A percentile compares a stretch with the other conserved stretches of the same genome.
Conservation (phyloP, 768 basidiomycete genomes). For the Suillus placidus region DNA sequence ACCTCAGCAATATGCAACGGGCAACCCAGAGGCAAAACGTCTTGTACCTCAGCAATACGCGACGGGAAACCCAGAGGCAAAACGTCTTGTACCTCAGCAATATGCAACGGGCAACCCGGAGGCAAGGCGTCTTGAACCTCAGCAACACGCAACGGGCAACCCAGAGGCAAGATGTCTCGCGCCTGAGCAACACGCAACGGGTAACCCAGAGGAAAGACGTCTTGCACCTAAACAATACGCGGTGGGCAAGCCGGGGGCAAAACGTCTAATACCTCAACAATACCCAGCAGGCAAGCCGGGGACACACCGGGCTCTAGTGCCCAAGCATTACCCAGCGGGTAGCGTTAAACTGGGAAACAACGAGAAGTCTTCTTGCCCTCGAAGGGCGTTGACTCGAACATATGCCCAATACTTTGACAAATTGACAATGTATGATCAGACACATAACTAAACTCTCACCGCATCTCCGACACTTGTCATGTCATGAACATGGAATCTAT, state of each 20-base stretch:
- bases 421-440: constrained; percentile 30
- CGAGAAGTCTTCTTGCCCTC: constrained; percentile 2
- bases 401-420: constrained; percentile 36
- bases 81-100: too few species aligned
- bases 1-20: constrained; percentile 16
- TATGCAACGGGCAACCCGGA: too few species aligned
- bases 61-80: too few species aligned
- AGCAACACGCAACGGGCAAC: not conserved
- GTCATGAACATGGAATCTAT: not conserved
- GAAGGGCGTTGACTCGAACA: constrained; percentile 17
- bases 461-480: not conserved
- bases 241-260: not conserved
- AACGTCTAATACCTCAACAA: not conserved
- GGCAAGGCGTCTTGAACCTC: not conserved
- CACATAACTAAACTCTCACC: not conserved
- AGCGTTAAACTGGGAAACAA: constrained; percentile 11
- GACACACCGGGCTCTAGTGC: not conserved
- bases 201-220: not conserved
- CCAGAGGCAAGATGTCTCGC: not conserved
- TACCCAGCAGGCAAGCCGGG: not conserved
- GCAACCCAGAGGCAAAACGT: too few species aligned
- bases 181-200: not conserved
- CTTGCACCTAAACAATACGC: not conserved
- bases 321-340: constrained; percentile 4
- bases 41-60: too few species aligned